These are phyloP conservation scores for Cryptococcus hybrid DNA, from an alignment of 1,284 basidiomycete genomes.

Conservation along the genomic window DNA sequence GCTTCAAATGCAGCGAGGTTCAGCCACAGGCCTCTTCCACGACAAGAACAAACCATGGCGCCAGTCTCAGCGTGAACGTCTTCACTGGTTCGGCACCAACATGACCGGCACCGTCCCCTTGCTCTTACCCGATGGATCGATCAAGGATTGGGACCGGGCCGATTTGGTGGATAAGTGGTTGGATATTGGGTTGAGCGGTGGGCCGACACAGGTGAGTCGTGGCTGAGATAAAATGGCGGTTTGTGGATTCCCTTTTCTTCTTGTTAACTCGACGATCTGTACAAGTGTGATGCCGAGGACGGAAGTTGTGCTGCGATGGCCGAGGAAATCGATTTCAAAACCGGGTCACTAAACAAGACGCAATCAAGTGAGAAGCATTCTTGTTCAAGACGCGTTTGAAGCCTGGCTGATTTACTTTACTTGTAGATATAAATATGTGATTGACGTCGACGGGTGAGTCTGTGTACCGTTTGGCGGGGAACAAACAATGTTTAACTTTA, in stretches of 20 bases:
- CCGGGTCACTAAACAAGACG: constrained; percentile 12
- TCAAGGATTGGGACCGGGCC: constrained; percentile 18
- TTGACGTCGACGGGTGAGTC: constrained; percentile 50
- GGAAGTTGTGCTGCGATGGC: constrained; percentile 46
- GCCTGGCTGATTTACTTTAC: no score
- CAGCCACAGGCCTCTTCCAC: constrained; percentile 50
- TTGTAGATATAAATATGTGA: constrained; percentile 2
- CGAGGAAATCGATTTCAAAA: constrained; percentile 40
- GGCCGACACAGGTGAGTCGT: constrained; percentile 24
- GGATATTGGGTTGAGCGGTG: constrained; percentile 39
- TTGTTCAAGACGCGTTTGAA: no score
- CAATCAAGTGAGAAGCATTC: constrained; percentile 12
- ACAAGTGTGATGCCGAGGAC: constrained; percentile 44
- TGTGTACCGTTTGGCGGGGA: no score
- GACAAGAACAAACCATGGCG: constrained; percentile 44
- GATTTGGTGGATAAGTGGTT: constrained; percentile 33
- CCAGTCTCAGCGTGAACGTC: constrained; percentile 47
- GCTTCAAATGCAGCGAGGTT: constrained; percentile 30
- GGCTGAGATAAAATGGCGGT: no score
- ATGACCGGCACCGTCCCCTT: constrained; percentile 6
- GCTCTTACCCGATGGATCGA: constrained; percentile 4
- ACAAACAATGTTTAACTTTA: no score
- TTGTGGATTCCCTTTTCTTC: neutral
- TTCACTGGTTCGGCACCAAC: constrained; percentile 41
- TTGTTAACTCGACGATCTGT: no score